These are phyloP conservation scores for Myriosclerotinia curreyana DNA, from an alignment of 2,329 filamentous ascomycete genomes.

Conservation along the genomic window DNA sequence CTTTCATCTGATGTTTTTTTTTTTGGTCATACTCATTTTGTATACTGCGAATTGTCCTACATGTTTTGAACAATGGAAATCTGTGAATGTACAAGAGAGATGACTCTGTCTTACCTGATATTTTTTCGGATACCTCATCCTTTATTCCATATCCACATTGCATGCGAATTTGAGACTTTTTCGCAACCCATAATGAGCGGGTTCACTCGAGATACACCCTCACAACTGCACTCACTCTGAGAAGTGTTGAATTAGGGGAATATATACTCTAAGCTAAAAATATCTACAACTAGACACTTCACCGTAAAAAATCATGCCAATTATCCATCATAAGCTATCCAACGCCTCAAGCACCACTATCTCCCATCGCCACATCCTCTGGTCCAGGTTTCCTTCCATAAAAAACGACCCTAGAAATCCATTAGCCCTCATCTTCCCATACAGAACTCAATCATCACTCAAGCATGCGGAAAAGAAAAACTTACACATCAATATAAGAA, in stretches of 20 bases:
- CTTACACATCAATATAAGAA: conserved; percentile 39
- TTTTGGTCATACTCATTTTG: neutral
- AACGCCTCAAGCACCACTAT: neutral
- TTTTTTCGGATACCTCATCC: too few relatives aligned
- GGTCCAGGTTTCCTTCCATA: conserved; percentile 15
- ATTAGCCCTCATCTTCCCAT: neutral
- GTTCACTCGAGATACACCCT: neutral
- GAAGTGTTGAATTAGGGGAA: neutral
- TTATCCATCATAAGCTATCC: neutral
- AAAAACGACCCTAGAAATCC: neutral
- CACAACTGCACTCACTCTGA: neutral
- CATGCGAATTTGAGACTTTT: neutral
- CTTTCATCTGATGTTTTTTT: neutral
- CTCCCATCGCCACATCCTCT: too few relatives aligned
- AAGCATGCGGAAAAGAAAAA: conserved; percentile 3
- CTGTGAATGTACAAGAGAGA: neutral
- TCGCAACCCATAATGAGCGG: neutral
- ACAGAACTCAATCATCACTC: neutral
- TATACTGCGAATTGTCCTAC: neutral
- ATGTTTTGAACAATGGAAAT: neutral
- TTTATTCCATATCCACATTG: neutral
- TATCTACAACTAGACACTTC: neutral
- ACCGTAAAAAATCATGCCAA: neutral
- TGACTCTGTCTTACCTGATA: neutral
- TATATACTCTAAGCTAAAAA: neutral